Base-by-base conservation (phyloP, 768 basidiomycete genomes). In the Podaxis rugospora region DNA sequence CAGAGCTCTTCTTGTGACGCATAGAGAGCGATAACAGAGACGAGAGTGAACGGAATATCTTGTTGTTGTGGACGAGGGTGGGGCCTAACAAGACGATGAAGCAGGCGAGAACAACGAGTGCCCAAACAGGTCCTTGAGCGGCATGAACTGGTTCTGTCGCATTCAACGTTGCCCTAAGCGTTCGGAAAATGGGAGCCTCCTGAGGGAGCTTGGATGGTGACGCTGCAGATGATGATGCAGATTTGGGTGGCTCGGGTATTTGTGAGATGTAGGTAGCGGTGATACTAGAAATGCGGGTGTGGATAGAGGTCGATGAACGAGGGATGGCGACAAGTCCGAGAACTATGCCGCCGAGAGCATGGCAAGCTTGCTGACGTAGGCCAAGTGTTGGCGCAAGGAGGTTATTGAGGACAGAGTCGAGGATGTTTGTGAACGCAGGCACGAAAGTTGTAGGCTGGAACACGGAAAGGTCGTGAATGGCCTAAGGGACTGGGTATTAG, bases 111-210 rank as follows among this genome's bases (percentile, higher is more conserved):
- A 91, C 86, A 62, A 81, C 82, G 56, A 90, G 75, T 4, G 82
- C 86, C 92, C 92, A 93, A 1, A 88, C 85, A 7, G 92, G 90
- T 1, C 90, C 89, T 66, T 91, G 87, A 1, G 89, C 88, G 6
- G 81, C 81, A 62, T 87, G 81, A 5, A 72, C 69, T 1, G 86
- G 86, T 5, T 88, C 85, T 3, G 75, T 70, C 1, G 80, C 76
- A 14, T 71, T 71, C 50, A 92, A 73, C 1, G 87, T 88, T 0
- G 83, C 83, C 27, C 88, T 83, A 4, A 92, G 77, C 0, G 88
- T 88, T 53, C 87, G 84, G 39, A 86, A 70, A 61, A 92, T 87
- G 2, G 73, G 37, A 1, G 85, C 71, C 51, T 89, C 88, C 52
- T 18, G 54, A 16, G 65, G 62, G 62, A 18, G 69, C 66, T 52